phyloP scores from a whole-genome alignment of 108 stramenopile genomes.

The Cyclotella kingstonii region DNA sequence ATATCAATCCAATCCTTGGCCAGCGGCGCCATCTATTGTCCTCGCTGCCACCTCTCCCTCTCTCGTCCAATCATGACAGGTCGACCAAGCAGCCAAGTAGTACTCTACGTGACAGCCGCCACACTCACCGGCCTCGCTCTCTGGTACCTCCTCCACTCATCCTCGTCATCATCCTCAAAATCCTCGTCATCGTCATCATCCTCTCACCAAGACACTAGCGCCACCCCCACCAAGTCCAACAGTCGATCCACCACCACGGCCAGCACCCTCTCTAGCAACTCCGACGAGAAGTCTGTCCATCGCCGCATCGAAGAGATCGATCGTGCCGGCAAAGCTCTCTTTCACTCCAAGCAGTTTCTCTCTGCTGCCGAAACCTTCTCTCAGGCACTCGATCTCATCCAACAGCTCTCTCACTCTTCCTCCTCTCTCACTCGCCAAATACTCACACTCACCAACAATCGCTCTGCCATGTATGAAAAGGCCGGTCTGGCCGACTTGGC shows the following conservation, averaged over 20 bases:
- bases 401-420: constrained; percentile 9
- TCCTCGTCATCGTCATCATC: constrained; percentile 3
- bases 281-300: constrained; percentile 48
- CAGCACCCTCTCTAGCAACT: constrained; percentile 5
- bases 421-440: constrained; percentile 68
- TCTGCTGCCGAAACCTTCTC: constrained; percentile 82
- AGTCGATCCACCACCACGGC: constrained; percentile 6
- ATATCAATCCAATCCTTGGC: no score
- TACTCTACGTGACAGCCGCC: constrained; percentile 34
- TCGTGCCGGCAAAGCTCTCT: constrained; percentile 78
- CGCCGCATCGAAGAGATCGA: constrained; percentile 82
- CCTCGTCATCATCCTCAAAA: constrained; percentile 15
- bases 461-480: constrained; percentile 94
- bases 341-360: constrained; percentile 77
- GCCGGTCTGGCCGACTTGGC: constrained; percentile 75
- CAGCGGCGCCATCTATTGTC: no score
- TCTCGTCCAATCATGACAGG: no score
- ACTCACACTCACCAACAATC: constrained; percentile 84
- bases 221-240: constrained; percentile 44
- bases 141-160: constrained; percentile 17
- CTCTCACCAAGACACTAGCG: constrained; percentile 6
- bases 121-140: constrained; percentile 29
- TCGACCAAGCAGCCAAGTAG: no score
- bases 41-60: no score
- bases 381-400: constrained; percentile 76